Percentiles rank a stretch among this genome's conserved stretches.
These are phyloP conservation scores for Durotheca rogersii DNA, from an alignment of 495 filamentous ascomycete genomes.

Conservation along the genomic window DNA sequence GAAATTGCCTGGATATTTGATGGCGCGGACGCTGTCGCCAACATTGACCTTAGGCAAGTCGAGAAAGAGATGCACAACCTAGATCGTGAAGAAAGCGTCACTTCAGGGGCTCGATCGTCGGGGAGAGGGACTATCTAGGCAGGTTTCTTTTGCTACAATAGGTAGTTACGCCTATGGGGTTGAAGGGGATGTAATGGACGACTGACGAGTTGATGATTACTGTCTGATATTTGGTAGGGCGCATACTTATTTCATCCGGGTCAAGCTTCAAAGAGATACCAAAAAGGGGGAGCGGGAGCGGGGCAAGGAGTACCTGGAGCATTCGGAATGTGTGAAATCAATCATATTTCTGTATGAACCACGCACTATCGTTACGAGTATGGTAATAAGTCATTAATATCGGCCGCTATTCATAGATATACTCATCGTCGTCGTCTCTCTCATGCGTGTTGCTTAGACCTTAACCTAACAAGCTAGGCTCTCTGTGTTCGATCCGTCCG, in stretches of 20 bases:
- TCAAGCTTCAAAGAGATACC: constrained; percentile 9
- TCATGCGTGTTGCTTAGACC: no score
- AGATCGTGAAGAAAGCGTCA: constrained; percentile 36
- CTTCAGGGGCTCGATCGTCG: constrained; percentile 18
- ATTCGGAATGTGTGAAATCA: background rate
- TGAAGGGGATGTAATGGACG: background rate
- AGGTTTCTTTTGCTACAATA: background rate
- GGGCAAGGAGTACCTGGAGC: background rate
- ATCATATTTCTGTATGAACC: background rate
- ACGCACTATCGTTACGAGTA: background rate
- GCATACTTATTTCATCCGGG: background rate
- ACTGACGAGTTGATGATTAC: constrained; percentile 8
- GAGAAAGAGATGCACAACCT: constrained; percentile 48
- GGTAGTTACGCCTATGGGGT: background rate
- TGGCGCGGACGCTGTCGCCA: constrained; percentile 54
- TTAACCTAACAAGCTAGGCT: no score
- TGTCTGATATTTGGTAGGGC: background rate
- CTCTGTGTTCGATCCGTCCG: no score
- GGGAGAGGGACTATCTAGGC: constrained; percentile 8
- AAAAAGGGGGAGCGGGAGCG: background rate
- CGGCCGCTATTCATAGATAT: no score
- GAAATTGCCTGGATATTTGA: constrained; percentile 63
- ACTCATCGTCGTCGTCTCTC: no score
- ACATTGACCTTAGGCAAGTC: constrained; percentile 50
- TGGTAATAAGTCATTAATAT: background rate